These are phyloP conservation scores for Alliaria petiolata DNA, from an alignment of 345 rosid species.

Conservation along the genomic window DNA sequence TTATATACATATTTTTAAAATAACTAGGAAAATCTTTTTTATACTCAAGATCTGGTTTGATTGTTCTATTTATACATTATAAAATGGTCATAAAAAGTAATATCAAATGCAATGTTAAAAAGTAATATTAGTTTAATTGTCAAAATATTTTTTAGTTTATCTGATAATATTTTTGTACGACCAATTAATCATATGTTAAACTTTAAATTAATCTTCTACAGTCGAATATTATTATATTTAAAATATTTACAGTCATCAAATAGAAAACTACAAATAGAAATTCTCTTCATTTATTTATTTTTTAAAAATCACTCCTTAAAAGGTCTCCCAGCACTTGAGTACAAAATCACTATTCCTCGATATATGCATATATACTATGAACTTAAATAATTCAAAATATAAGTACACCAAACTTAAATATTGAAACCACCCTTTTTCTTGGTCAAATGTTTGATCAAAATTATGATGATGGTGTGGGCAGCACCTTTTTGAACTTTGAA, in stretches of 20 bases:
- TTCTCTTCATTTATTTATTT: neutral
- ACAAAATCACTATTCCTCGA: neutral
- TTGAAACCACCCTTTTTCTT: slow-evolving; percentile 2
- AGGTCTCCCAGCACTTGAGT: neutral
- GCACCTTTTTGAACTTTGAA: slow-evolving; percentile 14
- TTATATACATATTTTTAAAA: too few relatives aligned
- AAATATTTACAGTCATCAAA: neutral
- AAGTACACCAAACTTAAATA: neutral
- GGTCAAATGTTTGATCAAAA: slow-evolving; percentile 6
- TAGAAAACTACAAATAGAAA: neutral
- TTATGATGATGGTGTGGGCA: slow-evolving; percentile 14
- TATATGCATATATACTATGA: neutral
- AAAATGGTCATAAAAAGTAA: too few relatives aligned
- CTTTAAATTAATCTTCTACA: neutral
- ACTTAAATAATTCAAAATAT: neutral
- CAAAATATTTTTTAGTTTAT: neutral
- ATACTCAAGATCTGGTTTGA: too few relatives aligned
- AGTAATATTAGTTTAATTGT: too few relatives aligned
- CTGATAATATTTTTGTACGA: neutral
- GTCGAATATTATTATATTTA: neutral
- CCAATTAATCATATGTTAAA: neutral
- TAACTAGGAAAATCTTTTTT: too few relatives aligned
- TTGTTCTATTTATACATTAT: too few relatives aligned
- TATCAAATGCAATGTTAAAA: too few relatives aligned
- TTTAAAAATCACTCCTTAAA: neutral